These are phyloP conservation scores for Hibiscus syriacus DNA, from an alignment of 345 rosid genomes.

Conservation along the genomic window DNA sequence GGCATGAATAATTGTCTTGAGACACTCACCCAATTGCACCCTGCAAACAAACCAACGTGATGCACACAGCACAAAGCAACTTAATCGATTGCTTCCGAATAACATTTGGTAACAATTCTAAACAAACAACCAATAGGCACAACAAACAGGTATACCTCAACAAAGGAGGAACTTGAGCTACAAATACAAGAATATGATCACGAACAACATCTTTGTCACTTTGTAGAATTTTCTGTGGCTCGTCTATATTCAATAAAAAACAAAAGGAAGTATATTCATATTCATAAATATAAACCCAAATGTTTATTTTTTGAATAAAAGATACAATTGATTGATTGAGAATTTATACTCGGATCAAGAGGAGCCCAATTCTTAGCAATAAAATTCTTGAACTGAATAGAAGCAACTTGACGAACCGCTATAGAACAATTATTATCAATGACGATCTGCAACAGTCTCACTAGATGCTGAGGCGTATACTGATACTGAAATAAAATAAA, in stretches of 20 bases:
- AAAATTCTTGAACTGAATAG: slow-evolving; percentile 95
- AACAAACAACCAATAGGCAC: neutral
- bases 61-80: neutral
- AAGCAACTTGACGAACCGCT: slow-evolving; percentile 94
- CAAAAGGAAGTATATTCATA: neutral
- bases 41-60: slow-evolving; percentile 23
- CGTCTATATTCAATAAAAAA: slow-evolving; percentile 37
- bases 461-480: slow-evolving; percentile 87
- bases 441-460: slow-evolving; percentile 81
- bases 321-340: neutral
- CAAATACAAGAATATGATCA: slow-evolving; percentile 75
- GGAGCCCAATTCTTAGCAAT: slow-evolving; percentile 91
- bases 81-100: no score
- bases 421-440: slow-evolving; percentile 74
- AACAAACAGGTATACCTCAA: slow-evolving; percentile 45
- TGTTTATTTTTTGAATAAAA: neutral
- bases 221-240: slow-evolving; percentile 53
- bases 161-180: slow-evolving; percentile 80
- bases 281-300: neutral
- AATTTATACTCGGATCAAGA: slow-evolving; percentile 37
- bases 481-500: slow-evolving; percentile 47
- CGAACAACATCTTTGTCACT: slow-evolving; percentile 78
- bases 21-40: slow-evolving; percentile 95
- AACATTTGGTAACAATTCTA: no score
- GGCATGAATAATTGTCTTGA: slow-evolving; percentile 85